Conservation (phyloP, 805 yeast genomes). For the Cyberlindnera misumaiensis region DNA sequence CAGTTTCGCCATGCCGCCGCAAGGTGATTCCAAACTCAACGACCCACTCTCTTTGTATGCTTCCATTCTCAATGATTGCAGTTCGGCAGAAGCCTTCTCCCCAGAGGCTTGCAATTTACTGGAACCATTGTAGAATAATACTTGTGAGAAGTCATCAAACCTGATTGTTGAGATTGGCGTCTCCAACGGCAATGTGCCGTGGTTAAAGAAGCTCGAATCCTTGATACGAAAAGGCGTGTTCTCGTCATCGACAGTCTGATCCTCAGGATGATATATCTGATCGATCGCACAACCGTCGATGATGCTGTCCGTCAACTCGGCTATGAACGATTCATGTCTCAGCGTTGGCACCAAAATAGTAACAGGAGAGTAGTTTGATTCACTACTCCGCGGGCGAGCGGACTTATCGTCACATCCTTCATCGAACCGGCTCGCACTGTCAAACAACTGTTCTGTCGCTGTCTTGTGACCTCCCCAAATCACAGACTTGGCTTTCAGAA, state of each 20-base stretch:
- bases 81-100: not conserved
- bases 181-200: not conserved
- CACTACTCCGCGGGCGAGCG: too few relatives aligned
- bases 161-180: not conserved
- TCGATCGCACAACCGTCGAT: slow-evolving; percentile 4
- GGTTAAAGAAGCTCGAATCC: slow-evolving; percentile 7
- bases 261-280: slow-evolving; percentile 4
- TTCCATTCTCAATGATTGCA: slow-evolving; percentile 1
- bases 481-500: not conserved
- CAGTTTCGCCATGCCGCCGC: not conserved
- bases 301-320: slow-evolving; percentile 4
- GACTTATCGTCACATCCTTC: not conserved
- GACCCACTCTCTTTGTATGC: not conserved
- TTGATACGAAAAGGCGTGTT: slow-evolving; percentile 3
- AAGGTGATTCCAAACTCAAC: not conserved
- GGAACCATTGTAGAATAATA: slow-evolving; percentile 10
- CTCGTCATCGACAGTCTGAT: slow-evolving; percentile 1
- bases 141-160: slow-evolving; percentile 8
- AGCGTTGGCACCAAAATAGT: slow-evolving; percentile 9
- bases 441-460: not conserved
- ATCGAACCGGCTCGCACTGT: not conserved
- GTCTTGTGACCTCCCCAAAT: not conserved
- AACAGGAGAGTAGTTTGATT: slow-evolving; percentile 7
- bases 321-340: slow-evolving; percentile 4
- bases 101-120: not conserved